These are phyloP conservation scores for Glebionis coronaria DNA, from an alignment of 129 eudicot genomes.

Conservation along the genomic window DNA sequence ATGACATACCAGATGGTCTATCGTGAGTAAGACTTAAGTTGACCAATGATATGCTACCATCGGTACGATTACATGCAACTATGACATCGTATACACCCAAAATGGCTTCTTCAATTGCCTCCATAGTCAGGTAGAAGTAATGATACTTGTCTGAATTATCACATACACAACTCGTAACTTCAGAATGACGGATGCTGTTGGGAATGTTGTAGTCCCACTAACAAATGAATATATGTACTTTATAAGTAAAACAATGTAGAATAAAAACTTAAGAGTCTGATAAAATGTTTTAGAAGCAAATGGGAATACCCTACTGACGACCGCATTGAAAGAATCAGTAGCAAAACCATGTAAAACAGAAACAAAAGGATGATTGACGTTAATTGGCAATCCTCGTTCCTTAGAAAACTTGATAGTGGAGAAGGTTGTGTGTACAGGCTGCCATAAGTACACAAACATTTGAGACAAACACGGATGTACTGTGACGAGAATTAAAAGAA, in stretches of 20 bases:
- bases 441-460: too few relatives aligned
- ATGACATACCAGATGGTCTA: background rate
- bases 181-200: background rate
- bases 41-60: background rate
- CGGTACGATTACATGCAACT: background rate
- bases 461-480: too few relatives aligned
- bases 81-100: background rate
- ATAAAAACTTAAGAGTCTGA: background rate
- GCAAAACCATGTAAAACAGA: too few relatives aligned
- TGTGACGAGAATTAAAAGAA: too few relatives aligned
- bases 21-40: background rate
- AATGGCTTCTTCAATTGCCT: conserved; percentile 1
- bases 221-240: background rate
- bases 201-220: background rate
- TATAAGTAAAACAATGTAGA: background rate
- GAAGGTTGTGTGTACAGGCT: too few relatives aligned
- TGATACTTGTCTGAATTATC: background rate
- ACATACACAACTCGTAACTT: background rate
- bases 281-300: background rate
- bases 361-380: too few relatives aligned
- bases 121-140: background rate
- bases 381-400: too few relatives aligned
- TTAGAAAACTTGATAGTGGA: too few relatives aligned
- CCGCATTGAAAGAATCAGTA: too few relatives aligned
- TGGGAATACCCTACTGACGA: too few relatives aligned